phyloP scores from a whole-genome alignment of 345 rosid genomes.

The Zanthoxylum bungeanum region DNA sequence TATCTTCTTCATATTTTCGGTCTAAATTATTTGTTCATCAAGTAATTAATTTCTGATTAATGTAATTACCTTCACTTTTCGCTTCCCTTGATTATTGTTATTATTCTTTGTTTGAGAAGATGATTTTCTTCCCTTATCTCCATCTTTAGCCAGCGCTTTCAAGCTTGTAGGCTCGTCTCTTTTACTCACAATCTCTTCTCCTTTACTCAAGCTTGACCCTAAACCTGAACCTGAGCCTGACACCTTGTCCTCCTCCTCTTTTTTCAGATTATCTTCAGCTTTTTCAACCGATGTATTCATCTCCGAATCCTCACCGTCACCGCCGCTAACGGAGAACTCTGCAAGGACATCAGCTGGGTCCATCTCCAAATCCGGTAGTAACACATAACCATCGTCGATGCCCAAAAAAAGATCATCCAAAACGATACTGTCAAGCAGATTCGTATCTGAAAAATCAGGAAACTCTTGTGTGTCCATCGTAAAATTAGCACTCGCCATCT shows the following conservation, averaged over 20 bases:
- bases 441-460: constrained; percentile 46
- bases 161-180: constrained; percentile 33
- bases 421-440: constrained; percentile 57
- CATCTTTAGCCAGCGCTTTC: constrained; percentile 35
- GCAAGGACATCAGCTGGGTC: constrained; percentile 63
- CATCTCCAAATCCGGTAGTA: constrained; percentile 78
- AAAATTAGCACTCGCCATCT: constrained; percentile 43
- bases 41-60: no score
- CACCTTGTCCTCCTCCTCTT: constrained; percentile 40
- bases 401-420: constrained; percentile 75
- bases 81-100: constrained; percentile 49
- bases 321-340: constrained; percentile 52
- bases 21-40: no score
- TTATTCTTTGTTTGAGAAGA: constrained; percentile 34
- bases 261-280: no score
- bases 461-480: constrained; percentile 30
- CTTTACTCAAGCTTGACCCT: constrained; percentile 25
- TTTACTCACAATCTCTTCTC: constrained; percentile 39
- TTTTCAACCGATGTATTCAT: no score
- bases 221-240: constrained; percentile 22
- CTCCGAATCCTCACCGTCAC: constrained; percentile 60
- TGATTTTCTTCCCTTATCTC: constrained; percentile 51
- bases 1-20: no score
- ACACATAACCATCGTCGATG: constrained; percentile 47
- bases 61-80: constrained; percentile 56